Conservation (phyloP, 371 early-diverging fungal genomes). For the Phascolomyces articulosus region DNA sequence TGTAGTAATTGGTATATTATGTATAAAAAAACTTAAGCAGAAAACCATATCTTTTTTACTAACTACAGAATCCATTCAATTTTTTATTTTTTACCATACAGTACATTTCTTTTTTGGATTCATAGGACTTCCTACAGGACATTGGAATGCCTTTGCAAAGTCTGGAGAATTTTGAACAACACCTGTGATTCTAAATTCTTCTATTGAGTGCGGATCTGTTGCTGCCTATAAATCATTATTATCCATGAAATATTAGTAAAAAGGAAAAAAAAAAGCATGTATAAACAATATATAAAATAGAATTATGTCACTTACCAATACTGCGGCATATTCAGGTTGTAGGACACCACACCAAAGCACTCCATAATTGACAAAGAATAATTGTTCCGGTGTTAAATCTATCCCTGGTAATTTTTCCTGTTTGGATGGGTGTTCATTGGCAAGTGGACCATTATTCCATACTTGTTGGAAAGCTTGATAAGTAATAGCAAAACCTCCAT, state of each 20-base stretch:
- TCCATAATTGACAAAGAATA: slow-evolving; percentile 60
- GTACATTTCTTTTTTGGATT: slow-evolving; percentile 59
- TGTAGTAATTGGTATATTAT: too few relatives aligned
- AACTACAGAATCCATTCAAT: too few relatives aligned
- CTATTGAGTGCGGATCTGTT: slow-evolving; percentile 59
- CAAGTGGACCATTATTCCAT: slow-evolving; percentile 2
- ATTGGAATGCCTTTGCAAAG: slow-evolving; percentile 68
- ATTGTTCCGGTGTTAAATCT: slow-evolving; percentile 49
- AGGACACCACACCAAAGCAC: slow-evolving; percentile 54
- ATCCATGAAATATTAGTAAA: too few relatives aligned
- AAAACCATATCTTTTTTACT: too few relatives aligned
- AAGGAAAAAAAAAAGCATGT: too few relatives aligned
- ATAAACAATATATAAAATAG: too few relatives aligned
- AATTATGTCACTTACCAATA: slow-evolving; percentile 41
- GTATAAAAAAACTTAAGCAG: too few relatives aligned
- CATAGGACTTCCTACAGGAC: slow-evolving; percentile 56
- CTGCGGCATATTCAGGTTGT: slow-evolving; percentile 35
- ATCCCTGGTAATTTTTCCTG: slow-evolving; percentile 57
- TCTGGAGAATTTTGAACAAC: slow-evolving; percentile 58
- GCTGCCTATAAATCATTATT: slow-evolving; percentile 22
- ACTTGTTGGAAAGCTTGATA: slow-evolving; percentile 31
- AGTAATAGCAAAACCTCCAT: slow-evolving; percentile 63
- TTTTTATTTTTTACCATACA: slow-evolving; percentile 57
- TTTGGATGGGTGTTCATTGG: slow-evolving; percentile 5
- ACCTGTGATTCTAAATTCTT: slow-evolving; percentile 61